phyloP scores from a whole-genome alignment of 176 grass and related monocot species.

The Tillandsia fasciculata region DNA sequence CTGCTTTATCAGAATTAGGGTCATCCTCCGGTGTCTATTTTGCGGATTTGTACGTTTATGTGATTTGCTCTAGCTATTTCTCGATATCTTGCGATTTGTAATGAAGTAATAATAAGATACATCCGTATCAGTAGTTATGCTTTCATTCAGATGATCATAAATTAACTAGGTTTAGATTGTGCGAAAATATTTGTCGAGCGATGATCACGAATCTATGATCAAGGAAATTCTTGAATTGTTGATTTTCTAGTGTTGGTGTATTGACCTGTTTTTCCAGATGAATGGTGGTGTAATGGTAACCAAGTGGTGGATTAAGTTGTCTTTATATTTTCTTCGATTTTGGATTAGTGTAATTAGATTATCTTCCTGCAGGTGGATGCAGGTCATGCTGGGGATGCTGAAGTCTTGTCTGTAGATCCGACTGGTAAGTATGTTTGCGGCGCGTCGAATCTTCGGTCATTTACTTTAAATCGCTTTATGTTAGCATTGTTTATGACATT shows the following conservation, averaged over 20 bases:
- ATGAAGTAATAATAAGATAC: too few species aligned
- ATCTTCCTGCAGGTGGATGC: constrained; percentile 22
- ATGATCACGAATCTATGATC: neutral
- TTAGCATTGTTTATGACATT: constrained; percentile 3
- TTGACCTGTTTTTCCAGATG: neutral
- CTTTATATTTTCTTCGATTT: neutral
- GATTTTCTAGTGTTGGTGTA: neutral
- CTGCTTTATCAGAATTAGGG: neutral
- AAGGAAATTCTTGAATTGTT: neutral
- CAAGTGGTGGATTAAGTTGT: neutral
- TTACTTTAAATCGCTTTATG: neutral
- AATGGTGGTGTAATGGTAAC: neutral
- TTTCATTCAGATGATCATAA: too few species aligned
- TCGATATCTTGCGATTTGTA: too few species aligned
- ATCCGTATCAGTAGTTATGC: too few species aligned
- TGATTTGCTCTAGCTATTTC: too few species aligned
- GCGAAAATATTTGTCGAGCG: neutral
- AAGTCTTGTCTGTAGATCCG: constrained; percentile 1
- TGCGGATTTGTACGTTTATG: neutral
- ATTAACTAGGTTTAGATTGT: too few species aligned
- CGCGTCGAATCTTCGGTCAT: neutral
- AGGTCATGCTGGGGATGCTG: constrained; percentile 2
- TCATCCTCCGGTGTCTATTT: neutral
- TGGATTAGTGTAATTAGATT: neutral
- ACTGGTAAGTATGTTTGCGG: constrained; percentile 20